Conservation (phyloP, 345 rosid species). For the Firmiana major region DNA sequence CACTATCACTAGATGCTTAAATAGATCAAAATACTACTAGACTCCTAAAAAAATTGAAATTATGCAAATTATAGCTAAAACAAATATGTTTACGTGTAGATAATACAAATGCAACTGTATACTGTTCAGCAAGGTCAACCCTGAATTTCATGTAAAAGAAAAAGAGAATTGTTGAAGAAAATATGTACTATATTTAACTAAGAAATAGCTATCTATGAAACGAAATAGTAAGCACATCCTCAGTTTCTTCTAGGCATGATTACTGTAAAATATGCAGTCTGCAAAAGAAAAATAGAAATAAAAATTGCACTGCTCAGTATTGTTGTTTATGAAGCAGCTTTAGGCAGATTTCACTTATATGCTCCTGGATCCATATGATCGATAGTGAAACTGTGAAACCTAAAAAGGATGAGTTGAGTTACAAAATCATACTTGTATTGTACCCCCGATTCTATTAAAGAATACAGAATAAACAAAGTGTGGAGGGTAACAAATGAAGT, state of each 20-base stretch:
- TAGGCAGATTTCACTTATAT: background rate
- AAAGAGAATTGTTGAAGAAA: too few relatives aligned
- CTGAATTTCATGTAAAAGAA: too few relatives aligned
- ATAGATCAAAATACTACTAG: too few relatives aligned
- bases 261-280: background rate
- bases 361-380: background rate
- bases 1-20: too few relatives aligned
- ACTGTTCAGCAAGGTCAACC: too few relatives aligned
- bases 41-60: too few relatives aligned
- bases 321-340: background rate
- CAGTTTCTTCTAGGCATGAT: background rate
- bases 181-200: too few relatives aligned
- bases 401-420: background rate
- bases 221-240: too few relatives aligned
- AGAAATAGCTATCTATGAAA: too few relatives aligned
- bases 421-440: background rate
- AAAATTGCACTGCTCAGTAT: background rate
- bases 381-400: background rate
- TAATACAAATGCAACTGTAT: too few relatives aligned
- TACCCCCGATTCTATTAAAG: background rate
- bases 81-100: too few relatives aligned
- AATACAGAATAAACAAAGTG: background rate
- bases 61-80: too few relatives aligned
- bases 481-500: background rate
- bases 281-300: background rate